Conservation (phyloP, 495 filamentous ascomycete species). For the Daldinia decipiens region DNA sequence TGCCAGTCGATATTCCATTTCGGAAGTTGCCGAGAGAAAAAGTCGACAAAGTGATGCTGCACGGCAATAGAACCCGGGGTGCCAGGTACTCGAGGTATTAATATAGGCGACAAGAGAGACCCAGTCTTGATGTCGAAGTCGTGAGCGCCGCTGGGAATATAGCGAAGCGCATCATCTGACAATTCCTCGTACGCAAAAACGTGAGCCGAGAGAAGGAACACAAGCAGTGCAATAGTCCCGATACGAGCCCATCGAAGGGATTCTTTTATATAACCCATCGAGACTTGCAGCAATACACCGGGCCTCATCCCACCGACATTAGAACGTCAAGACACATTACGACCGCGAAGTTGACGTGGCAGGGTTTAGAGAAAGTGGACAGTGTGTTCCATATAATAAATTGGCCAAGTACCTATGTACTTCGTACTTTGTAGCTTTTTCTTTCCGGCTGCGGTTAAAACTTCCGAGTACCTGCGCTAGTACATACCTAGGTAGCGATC, state of each 20-base stretch:
- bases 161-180: conserved; percentile 73
- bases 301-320: conserved; percentile 19
- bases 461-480: conserved; percentile 3
- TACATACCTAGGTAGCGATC: no score
- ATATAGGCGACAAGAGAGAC: conserved; percentile 78
- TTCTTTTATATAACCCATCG: conserved; percentile 30
- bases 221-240: conserved; percentile 22
- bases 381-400: conserved; percentile 9
- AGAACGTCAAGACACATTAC: conserved; percentile 2
- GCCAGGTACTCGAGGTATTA: conserved; percentile 84
- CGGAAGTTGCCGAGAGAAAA: conserved; percentile 75
- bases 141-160: conserved; percentile 67
- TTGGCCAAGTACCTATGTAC: conserved; percentile 9
- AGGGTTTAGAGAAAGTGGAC: conserved; percentile 8
- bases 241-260: conserved; percentile 35
- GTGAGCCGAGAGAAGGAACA: conserved; percentile 35
- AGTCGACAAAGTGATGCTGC: conserved; percentile 79
- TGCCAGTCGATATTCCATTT: conserved; percentile 83
- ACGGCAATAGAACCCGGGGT: conserved; percentile 74
- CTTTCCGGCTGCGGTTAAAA: background rate
- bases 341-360: conserved; percentile 1
- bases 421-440: background rate
- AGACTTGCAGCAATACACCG: conserved; percentile 9
- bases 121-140: conserved; percentile 80
- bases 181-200: conserved; percentile 72